Percentiles rank a stretch among this genome's conserved stretches.
Conservation (phyloP, 2,329 filamentous ascomycete genomes). For the Magnaporthales sp. region DNA sequence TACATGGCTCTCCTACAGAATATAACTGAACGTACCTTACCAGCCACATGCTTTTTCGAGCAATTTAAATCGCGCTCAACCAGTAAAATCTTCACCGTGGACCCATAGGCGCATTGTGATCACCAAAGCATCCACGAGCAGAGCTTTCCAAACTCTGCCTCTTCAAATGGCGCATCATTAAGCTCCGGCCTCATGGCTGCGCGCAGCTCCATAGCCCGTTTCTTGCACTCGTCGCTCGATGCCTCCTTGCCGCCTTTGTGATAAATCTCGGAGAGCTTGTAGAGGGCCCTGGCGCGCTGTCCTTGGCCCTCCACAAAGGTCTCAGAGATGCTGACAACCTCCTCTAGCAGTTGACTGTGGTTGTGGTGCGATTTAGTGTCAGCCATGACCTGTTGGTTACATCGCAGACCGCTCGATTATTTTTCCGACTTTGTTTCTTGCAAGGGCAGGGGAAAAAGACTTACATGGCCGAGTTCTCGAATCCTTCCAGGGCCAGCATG, state of each 20-base stretch:
- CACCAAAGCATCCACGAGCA: slow-evolving; percentile 5
- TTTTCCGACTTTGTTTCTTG: background rate
- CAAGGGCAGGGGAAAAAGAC: slow-evolving; percentile 5
- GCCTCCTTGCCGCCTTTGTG: background rate
- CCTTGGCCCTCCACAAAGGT: slow-evolving; percentile 15
- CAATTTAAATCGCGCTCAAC: too few relatives aligned
- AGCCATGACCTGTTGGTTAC: slow-evolving; percentile 5
- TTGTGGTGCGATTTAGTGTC: background rate
- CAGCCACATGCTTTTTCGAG: too few relatives aligned
- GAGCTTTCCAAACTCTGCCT: slow-evolving; percentile 5
- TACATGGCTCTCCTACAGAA: too few relatives aligned
- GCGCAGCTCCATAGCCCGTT: slow-evolving; percentile 10
- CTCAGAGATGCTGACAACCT: slow-evolving; percentile 15
- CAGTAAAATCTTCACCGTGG: too few relatives aligned
- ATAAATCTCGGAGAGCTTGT: slow-evolving; percentile 13
- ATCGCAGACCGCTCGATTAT: background rate
- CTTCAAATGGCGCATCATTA: background rate
- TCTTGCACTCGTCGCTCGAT: background rate
- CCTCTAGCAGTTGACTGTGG: slow-evolving; percentile 12
- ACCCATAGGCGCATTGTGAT: too few relatives aligned
- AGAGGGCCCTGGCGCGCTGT: slow-evolving; percentile 15
- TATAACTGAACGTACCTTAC: too few relatives aligned
- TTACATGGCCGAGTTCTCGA: slow-evolving; percentile 14
- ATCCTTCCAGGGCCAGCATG: slow-evolving; percentile 11
- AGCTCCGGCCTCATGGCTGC: slow-evolving; percentile 7